Conservation (phyloP, 192 early-diverging fungal genomes). For the Geranomyces variabilis region DNA sequence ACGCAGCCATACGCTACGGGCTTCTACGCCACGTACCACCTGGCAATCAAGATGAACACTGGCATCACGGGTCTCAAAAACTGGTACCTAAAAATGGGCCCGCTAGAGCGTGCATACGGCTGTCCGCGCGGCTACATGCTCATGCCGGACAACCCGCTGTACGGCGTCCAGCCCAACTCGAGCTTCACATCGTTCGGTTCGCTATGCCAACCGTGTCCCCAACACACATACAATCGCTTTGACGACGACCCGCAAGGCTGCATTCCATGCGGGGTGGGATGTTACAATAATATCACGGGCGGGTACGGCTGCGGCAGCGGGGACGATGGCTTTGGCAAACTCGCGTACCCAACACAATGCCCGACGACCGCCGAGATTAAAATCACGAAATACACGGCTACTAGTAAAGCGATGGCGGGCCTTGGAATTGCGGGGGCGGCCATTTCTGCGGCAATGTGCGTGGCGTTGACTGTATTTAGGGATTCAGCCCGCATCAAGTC, state of each 20-base stretch:
- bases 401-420: neutral
- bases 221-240: neutral
- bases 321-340: neutral
- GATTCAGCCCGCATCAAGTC: neutral
- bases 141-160: neutral
- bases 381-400: neutral
- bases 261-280: neutral
- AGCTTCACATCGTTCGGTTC: neutral
- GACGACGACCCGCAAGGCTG: conserved; percentile 9
- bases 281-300: neutral
- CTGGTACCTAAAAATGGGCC: neutral
- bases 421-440: neutral
- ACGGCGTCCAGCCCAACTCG: neutral
- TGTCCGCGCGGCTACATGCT: neutral
- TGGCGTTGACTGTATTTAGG: neutral
- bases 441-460: no score
- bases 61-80: neutral
- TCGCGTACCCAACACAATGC: neutral
- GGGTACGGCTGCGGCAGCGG: neutral
- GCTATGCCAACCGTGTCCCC: neutral
- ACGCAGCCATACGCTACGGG: conserved; percentile 1
- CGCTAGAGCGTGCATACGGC: neutral
- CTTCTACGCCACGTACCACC: neutral
- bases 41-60: conserved; percentile 4
- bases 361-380: neutral